Evolutionary conservation across 2,329 filamentous ascomycete species (phyloP), one percentile per base, ranked within the genome.

Genomic region (Leptodontidium sp.): DNA sequence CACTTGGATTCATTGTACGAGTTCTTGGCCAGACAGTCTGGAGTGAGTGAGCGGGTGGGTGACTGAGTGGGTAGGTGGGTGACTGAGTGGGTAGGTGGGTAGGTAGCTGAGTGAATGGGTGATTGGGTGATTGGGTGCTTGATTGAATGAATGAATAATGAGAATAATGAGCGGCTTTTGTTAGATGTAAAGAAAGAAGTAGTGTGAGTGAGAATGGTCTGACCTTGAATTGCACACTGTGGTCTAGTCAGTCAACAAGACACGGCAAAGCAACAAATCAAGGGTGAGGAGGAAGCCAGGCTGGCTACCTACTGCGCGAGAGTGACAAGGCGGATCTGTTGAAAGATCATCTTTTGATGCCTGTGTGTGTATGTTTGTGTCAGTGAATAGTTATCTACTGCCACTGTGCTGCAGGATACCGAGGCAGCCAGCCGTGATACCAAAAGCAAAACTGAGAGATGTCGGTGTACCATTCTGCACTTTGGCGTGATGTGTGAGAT

Each of bases 171-270:
- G 66, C 57, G 17, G 40, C 1, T 47, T 26, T 55, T 59, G 32
- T 24, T 40, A 5, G 11, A 38, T 11, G 32, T 32, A 15, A 12
- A 21, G 7, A 17, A 1, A 15, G 12, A 26, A 24, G 21, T 21
- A 15, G 38, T 24, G n/a, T n/a, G 17, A 40, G 21, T n/a, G 15
- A 55, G 21, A 21, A 21, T 21, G 21, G 59, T 63, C 77, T 77
- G 80, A 96, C 94, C 88, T 87, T 98, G 94, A 70, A 98, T 97
- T 9, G 93, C 93, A 81, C 94, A 98, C 91, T 94, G 17, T 17
- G 58, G 14, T 32, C 1, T 32, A 14, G 3, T 17, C 50, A 32
- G 26, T 53, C 24, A 53, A 12, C 26, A 32, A 53, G 50, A 24
- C 12, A 32, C 21, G 21, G 21, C 21, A 21, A 21, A 21, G 21